These are phyloP conservation scores for Hypomyces rosellus DNA, from an alignment of 2,329 filamentous ascomycete species.

Conservation along the genomic window DNA sequence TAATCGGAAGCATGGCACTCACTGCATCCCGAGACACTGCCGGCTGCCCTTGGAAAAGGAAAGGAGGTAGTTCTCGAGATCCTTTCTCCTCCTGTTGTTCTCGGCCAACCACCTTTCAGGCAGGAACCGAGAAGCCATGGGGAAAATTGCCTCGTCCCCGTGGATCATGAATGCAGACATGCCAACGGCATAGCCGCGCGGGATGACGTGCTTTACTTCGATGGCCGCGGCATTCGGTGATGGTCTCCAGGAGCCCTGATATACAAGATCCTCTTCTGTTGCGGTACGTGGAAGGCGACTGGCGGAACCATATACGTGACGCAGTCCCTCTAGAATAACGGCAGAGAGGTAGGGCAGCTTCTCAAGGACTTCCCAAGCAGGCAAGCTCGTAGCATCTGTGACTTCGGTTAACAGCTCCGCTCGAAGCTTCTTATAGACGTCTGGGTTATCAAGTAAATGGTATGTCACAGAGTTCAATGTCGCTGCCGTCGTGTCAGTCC, in stretches of 20 bases:
- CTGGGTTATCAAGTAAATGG: slow-evolving; percentile 26
- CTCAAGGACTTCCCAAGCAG: slow-evolving; percentile 24
- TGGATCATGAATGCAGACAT: slow-evolving; percentile 31
- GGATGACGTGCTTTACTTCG: slow-evolving; percentile 21
- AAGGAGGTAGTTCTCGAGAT: slow-evolving; percentile 14
- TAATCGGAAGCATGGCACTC: slow-evolving; percentile 2
- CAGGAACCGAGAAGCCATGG: slow-evolving; percentile 22
- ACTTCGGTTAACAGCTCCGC: slow-evolving; percentile 22
- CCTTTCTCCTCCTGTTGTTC: slow-evolving; percentile 8
- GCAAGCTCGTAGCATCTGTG: slow-evolving; percentile 21
- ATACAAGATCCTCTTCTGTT: slow-evolving; percentile 26
- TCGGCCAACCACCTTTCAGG: slow-evolving; percentile 21
- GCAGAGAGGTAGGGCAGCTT: slow-evolving; percentile 29
- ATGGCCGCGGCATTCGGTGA: neutral
- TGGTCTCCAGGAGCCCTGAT: slow-evolving; percentile 15
- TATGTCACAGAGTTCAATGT: slow-evolving; percentile 27
- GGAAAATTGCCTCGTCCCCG: slow-evolving; percentile 29
- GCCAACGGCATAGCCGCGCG: slow-evolving; percentile 29
- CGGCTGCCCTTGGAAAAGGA: slow-evolving; percentile 16
- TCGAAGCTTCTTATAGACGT: slow-evolving; percentile 19
- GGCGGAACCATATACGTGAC: slow-evolving; percentile 28
- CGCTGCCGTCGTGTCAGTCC: slow-evolving; percentile 27
- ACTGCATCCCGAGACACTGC: slow-evolving; percentile 18
- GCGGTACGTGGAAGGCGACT: slow-evolving; percentile 22
- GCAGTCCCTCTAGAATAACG: slow-evolving; percentile 31